Evolutionary conservation across 495 filamentous ascomycete genomes (phyloP).

Genomic region (Lophiostoma macrostomum): DNA sequence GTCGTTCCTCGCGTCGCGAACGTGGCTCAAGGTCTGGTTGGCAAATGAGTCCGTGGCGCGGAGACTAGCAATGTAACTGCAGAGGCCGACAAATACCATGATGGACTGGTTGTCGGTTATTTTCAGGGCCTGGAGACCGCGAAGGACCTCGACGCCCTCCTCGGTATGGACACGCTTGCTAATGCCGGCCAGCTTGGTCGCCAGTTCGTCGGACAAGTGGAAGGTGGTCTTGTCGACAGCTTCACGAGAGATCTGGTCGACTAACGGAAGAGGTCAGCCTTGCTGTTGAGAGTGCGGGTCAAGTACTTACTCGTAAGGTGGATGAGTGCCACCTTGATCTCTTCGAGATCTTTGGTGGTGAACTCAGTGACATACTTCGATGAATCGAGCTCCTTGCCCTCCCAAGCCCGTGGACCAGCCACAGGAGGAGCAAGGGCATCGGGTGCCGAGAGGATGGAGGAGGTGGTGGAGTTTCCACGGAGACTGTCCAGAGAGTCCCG

Average conservation of each 20-base stretch:
- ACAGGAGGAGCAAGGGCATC: conserved; percentile 22
- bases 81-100: conserved; percentile 31
- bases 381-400: conserved; percentile 13
- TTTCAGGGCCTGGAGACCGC: conserved; percentile 24
- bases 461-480: conserved; percentile 12
- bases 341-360: conserved; percentile 8
- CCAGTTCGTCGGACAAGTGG: conserved; percentile 4
- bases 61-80: conserved; percentile 18
- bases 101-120: conserved; percentile 31
- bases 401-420: conserved; percentile 27
- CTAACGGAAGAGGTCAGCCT: conserved; percentile 1
- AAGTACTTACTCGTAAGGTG: conserved; percentile 24
- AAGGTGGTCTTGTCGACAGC: conserved; percentile 17
- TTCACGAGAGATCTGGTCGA: conserved; percentile 8
- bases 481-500: conserved; percentile 21
- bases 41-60: conserved; percentile 33
- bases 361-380: conserved; percentile 19
- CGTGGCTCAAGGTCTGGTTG: conserved; percentile 34
- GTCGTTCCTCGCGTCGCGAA: conserved; percentile 32
- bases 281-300: not conserved
- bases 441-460: conserved; percentile 7
- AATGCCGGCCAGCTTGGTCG: conserved; percentile 12
- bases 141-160: conserved; percentile 23
- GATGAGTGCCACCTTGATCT: conserved; percentile 20
- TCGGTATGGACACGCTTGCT: conserved; percentile 27